Conservation (phyloP, 345 rosid species). For the Pistacia atlantica region DNA sequence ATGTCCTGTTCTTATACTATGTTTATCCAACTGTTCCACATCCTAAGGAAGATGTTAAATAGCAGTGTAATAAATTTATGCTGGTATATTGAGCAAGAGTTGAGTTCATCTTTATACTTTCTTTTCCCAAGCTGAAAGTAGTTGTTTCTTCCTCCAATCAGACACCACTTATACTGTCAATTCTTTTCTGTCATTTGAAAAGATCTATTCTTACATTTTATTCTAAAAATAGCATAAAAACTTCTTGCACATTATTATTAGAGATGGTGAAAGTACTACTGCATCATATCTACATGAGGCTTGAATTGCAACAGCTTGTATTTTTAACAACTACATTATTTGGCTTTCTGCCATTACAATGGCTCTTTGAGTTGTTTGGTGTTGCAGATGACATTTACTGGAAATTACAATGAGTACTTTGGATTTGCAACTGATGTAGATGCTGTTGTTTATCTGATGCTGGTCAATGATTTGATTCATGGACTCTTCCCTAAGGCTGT, state of each 20-base stretch:
- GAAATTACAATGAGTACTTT: slow-evolving; percentile 88
- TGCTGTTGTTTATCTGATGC: slow-evolving; percentile 90
- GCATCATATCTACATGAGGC: neutral
- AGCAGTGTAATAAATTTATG: neutral
- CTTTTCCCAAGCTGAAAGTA: neutral
- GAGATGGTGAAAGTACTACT: neutral
- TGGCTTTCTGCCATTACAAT: neutral
- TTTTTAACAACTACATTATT: neutral
- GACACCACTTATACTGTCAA: neutral
- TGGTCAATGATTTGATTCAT: slow-evolving; percentile 91
- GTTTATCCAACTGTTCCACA: neutral
- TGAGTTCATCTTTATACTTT: neutral
- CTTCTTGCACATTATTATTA: neutral
- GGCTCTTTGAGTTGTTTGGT: slow-evolving; percentile 11
- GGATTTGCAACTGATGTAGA: slow-evolving; percentile 91
- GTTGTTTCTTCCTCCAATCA: neutral
- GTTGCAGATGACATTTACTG: slow-evolving; percentile 75
- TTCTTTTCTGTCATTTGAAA: neutral
- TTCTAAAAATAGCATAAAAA: neutral
- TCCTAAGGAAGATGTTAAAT: neutral
- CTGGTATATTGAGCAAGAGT: neutral
- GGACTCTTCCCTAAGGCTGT: slow-evolving; percentile 93
- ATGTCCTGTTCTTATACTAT: neutral
- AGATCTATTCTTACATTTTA: neutral
- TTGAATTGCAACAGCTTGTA: neutral